phyloP scores from a whole-genome alignment of 352 stramenopile genomes.

The Phytophthora podocarpi region DNA sequence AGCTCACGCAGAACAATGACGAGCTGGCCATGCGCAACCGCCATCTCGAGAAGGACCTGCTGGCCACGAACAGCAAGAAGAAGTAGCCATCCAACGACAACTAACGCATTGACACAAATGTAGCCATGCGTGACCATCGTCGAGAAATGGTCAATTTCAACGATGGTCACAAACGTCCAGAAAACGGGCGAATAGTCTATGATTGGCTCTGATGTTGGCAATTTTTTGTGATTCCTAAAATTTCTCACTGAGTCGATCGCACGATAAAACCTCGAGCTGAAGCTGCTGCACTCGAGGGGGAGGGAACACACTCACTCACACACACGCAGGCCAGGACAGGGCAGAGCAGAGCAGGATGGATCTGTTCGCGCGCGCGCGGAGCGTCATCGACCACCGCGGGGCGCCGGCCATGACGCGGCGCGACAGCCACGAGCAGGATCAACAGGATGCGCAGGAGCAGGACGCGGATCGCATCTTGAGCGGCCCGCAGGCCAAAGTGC shows the following conservation, averaged over 20 bases:
- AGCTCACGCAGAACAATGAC: constrained; percentile 77
- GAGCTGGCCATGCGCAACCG: constrained; percentile 66
- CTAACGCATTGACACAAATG: constrained; percentile 10
- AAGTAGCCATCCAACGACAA: constrained; percentile 31
- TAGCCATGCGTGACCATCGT: constrained; percentile 27
- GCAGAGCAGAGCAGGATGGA: constrained; percentile 37
- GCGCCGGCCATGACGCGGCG: constrained; percentile 3
- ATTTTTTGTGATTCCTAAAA: no score
- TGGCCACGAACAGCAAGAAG: no score
- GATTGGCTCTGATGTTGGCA: no score
- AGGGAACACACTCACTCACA: no score
- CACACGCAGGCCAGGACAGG: background rate
- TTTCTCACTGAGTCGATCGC: constrained; percentile 25
- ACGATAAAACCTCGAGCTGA: no score
- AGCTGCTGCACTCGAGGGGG: no score
- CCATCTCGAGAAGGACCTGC: constrained; percentile 65
- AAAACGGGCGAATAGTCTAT: no score
- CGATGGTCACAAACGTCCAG: no score
- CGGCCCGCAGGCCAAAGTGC: constrained; percentile 34
- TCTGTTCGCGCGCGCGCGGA: constrained; percentile 41
- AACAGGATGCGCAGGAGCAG: constrained; percentile 12
- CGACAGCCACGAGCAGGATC: background rate
- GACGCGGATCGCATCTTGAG: constrained; percentile 12
- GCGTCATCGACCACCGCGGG: constrained; percentile 33
- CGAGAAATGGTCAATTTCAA: no score